phyloP scores from a whole-genome alignment of 768 basidiomycete species.

The Infundibulicybe gibba region DNA sequence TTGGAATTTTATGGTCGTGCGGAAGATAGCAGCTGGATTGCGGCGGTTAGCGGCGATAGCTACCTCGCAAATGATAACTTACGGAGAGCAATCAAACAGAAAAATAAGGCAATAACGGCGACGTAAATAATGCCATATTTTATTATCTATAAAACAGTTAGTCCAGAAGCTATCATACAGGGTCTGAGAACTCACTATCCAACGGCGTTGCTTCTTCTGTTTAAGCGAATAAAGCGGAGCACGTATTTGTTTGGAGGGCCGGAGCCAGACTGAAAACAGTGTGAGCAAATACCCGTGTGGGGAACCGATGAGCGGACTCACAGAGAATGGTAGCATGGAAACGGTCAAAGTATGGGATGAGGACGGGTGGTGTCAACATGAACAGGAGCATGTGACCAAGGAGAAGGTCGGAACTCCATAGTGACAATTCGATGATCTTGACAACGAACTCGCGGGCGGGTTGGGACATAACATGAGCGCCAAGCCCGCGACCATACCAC shows the following conservation, averaged over 20 bases:
- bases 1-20: conserved; percentile 51
- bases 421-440: conserved; percentile 93
- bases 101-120: conserved; percentile 62
- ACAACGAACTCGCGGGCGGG: conserved; percentile 96
- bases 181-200: conserved; percentile 58
- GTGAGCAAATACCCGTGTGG: background rate
- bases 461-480: conserved; percentile 91
- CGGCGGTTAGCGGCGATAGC: background rate
- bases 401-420: conserved; percentile 95
- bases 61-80: conserved; percentile 28
- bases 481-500: conserved; percentile 96
- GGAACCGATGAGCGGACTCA: conserved; percentile 38
- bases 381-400: conserved; percentile 85
- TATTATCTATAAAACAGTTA: conserved; percentile 51
- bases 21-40: conserved; percentile 55
- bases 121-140: conserved; percentile 83
- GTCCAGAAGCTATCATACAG: background rate
- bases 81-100: conserved; percentile 77
- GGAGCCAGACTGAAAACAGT: conserved; percentile 75
- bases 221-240: conserved; percentile 88
- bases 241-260: conserved; percentile 91
- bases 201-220: conserved; percentile 84
- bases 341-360: conserved; percentile 90
- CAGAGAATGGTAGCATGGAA: conserved; percentile 89
- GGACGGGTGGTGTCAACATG: conserved; percentile 82